phyloP scores from a whole-genome alignment of 108 stramenopile species.

The Fragilaria crotonensis region DNA sequence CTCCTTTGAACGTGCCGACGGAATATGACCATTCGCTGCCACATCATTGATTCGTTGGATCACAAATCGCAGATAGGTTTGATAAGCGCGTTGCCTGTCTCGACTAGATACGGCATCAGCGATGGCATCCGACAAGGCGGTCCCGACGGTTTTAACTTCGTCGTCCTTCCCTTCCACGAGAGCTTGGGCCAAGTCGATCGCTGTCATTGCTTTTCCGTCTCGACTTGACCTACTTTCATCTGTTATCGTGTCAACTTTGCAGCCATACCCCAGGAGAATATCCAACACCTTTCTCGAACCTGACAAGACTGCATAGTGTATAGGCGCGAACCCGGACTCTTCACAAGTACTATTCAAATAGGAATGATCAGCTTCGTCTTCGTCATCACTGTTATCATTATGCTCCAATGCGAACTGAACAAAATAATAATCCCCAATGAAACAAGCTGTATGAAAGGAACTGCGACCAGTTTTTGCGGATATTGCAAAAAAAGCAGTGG shows the following conservation, averaged over 20 bases:
- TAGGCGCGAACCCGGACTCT: slow-evolving; percentile 76
- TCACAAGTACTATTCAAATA: slow-evolving; percentile 42
- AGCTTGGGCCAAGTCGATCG: slow-evolving; percentile 44
- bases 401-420: slow-evolving; percentile 18
- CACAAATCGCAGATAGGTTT: background rate
- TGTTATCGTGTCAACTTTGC: slow-evolving; percentile 27
- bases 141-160: slow-evolving; percentile 7
- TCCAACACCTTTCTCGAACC: slow-evolving; percentile 57
- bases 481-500: slow-evolving; percentile 17
- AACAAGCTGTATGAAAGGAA: slow-evolving; percentile 47
- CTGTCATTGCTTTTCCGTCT: slow-evolving; percentile 42
- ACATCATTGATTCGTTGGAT: slow-evolving; percentile 36
- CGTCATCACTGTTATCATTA: background rate
- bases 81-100: background rate
- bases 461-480: slow-evolving; percentile 32
- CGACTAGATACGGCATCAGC: background rate
- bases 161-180: slow-evolving; percentile 32
- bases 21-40: slow-evolving; percentile 50
- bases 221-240: slow-evolving; percentile 15
- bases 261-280: slow-evolving; percentile 40
- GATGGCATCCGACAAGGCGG: background rate
- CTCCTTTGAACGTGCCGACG: slow-evolving; percentile 10
- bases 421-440: slow-evolving; percentile 33
- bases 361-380: background rate
- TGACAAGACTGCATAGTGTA: slow-evolving; percentile 67